Base-by-base conservation (phyloP, 495 filamentous ascomycete species). In the Xylaria sp. region DNA sequence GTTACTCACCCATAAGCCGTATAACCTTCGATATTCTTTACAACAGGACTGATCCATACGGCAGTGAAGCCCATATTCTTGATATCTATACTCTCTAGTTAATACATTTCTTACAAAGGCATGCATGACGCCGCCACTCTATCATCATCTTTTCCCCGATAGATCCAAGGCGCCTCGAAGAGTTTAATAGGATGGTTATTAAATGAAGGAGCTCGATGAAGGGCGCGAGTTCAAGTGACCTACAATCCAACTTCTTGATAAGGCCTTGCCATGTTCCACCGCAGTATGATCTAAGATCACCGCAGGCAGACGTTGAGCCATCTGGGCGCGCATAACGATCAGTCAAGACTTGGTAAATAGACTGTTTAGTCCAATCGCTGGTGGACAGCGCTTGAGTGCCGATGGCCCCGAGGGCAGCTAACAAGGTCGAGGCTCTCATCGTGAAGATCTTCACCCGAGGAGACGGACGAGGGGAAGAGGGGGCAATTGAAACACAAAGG, bases 41-140 rank as follows among this genome's bases (percentile, higher is more conserved):
- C 91, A 21, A 94, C 80, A 0, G 92, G 93, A 0, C 90, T 91
- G 65, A 94, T 94, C 92, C 92, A 94, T 57, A 94, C 86, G 37
- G 92, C 91, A 31, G 90, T 91, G 75, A 94, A 94, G 17, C 93
- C 91, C 88, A 94, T 91, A 68, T 82, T 82, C 75, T 93, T 86
- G 76, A 95, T 91, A 68, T 91, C 68, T 70, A 19, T n/a, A 33
- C 41, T 37, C 2, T 41, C 43, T 7, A 17, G 66, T 68, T 37
- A 68, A 26, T 33, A 31, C 5, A 48, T 35, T 12, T 12, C 8
- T 35, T 46, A 86, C 0, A 21, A 1, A 24, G 5, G 14, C 1
- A 0, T 14, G 14, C 1, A 0, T 14, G 1, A 24, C 5, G 43
- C 19, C n/a, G n/a, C 12, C 11, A 26, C 31, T 3, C 5, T 9